A percentile compares a stretch with the other conserved stretches of the same genome.
These are phyloP conservation scores for Metschnikowia dekortorum DNA, from an alignment of 805 yeast species.

Conservation along the genomic window DNA sequence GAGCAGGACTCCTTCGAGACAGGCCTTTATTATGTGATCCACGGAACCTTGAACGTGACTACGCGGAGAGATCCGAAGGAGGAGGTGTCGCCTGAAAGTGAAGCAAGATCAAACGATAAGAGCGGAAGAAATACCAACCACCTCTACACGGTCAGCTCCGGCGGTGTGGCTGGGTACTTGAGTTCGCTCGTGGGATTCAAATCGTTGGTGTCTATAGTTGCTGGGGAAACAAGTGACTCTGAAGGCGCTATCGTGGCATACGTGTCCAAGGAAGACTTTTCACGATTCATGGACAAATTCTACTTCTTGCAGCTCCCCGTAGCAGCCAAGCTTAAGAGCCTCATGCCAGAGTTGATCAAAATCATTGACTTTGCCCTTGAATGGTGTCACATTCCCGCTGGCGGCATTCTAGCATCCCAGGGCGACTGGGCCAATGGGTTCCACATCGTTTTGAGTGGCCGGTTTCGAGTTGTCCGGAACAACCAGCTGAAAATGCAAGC, in stretches of 20 bases:
- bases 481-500: slow-evolving; percentile 13
- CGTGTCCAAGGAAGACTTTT: slow-evolving; percentile 58
- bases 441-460: slow-evolving; percentile 82
- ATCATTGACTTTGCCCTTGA: slow-evolving; percentile 88
- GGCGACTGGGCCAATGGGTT: slow-evolving; percentile 89
- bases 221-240: not conserved
- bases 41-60: slow-evolving; percentile 66
- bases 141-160: slow-evolving; percentile 60
- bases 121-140: slow-evolving; percentile 18
- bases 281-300: slow-evolving; percentile 65
- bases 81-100: not conserved
- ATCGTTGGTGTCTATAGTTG: slow-evolving; percentile 61
- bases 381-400: slow-evolving; percentile 91
- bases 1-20: slow-evolving; percentile 61
- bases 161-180: slow-evolving; percentile 85
- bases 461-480: slow-evolving; percentile 60
- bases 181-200: slow-evolving; percentile 76
- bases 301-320: slow-evolving; percentile 73
- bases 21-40: slow-evolving; percentile 77
- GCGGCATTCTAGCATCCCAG: slow-evolving; percentile 71
- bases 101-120: not conserved
- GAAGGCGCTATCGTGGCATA: slow-evolving; percentile 59
- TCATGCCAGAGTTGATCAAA: slow-evolving; percentile 62
- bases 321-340: slow-evolving; percentile 66
- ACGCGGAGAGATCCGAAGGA: slow-evolving; percentile 6